These are phyloP conservation scores for Thielaviopsis musarum DNA, from an alignment of 2,329 filamentous ascomycete genomes.

Conservation along the genomic window DNA sequence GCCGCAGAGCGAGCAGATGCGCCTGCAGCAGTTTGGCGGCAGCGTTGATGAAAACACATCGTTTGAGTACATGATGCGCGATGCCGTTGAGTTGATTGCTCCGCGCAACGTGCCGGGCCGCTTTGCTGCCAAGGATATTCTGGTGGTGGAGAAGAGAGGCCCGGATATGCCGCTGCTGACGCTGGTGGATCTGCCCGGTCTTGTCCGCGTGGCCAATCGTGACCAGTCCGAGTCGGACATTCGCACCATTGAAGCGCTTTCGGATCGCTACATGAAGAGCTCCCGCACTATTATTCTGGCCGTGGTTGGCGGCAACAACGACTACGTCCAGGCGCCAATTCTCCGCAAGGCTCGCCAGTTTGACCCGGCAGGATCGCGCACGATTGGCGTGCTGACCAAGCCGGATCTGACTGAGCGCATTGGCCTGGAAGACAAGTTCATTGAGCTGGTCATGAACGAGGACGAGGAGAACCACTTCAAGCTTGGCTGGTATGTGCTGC, in stretches of 20 bases:
- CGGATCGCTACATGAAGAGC: slow-evolving; percentile 38
- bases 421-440: slow-evolving; percentile 35
- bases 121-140: slow-evolving; percentile 34
- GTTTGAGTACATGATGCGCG: slow-evolving; percentile 33
- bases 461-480: slow-evolving; percentile 33
- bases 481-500: slow-evolving; percentile 34
- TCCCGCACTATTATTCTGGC: slow-evolving; percentile 37
- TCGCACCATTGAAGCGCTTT: slow-evolving; percentile 32
- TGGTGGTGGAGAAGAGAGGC: slow-evolving; percentile 41
- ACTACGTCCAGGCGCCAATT: slow-evolving; percentile 36
- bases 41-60: slow-evolving; percentile 26
- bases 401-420: slow-evolving; percentile 36
- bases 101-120: slow-evolving; percentile 32
- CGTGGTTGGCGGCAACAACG: slow-evolving; percentile 37
- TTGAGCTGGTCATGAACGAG: slow-evolving; percentile 34
- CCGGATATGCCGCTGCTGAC: slow-evolving; percentile 43
- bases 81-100: slow-evolving; percentile 33
- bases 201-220: slow-evolving; percentile 36
- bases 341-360: slow-evolving; percentile 33
- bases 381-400: slow-evolving; percentile 36
- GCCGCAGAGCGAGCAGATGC: slow-evolving; percentile 28
- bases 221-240: slow-evolving; percentile 37
- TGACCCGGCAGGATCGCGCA: slow-evolving; percentile 30
- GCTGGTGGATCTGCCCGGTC: slow-evolving; percentile 43
- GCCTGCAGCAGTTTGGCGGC: slow-evolving; percentile 31